Evolutionary conservation across 2,329 filamentous ascomycete species (phyloP), one percentile per base, ranked within the genome.

Genomic region (Xylariaceae sp.): DNA sequence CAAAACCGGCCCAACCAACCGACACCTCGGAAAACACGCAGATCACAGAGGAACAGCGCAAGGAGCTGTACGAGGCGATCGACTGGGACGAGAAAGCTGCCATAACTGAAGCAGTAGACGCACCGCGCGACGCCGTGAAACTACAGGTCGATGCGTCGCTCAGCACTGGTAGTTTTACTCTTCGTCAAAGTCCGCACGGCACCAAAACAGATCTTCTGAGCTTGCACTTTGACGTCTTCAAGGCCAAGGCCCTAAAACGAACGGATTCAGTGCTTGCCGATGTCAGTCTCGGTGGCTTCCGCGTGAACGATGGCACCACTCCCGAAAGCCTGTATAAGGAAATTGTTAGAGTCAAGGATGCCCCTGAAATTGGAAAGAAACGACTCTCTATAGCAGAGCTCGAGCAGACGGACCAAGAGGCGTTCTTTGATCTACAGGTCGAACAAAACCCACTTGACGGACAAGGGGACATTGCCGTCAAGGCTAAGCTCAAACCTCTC

Each of bases 21-120:
- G 76, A 86, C 31, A 74, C 86, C 34, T 74, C 82, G 3, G 85
- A 94, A 52, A 86, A 90, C 48, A 87, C 83, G 0, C 80, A 89
- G 45, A 95, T 98, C 76, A 94, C 88, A 0, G 93, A 98, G 47
- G 84, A 97, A 64, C 90, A 99, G 62, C 84, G 91, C 32, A 89
- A 97, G 62, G 91, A 98, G 65, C 77, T 99, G 9, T 98, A 97
- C 63, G 85, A 94, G 53, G 94, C 89, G 37, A 99, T 99, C 55
- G 93, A 97, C 56, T 99, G 91, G 83, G 88, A 98, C 48, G 93
- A 99, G 65, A 97, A 96, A 71, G 83, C 90, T 45, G 87, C 86
- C 2, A 76, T 98, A 30, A 76, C 89, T 0, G 89, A 95, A 52
- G 84, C 86, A 32, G 83, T 99, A 3, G 93, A 98, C 53, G 74